Conservation (phyloP, 768 basidiomycete genomes). For the Hemileccinum impolitum region DNA sequence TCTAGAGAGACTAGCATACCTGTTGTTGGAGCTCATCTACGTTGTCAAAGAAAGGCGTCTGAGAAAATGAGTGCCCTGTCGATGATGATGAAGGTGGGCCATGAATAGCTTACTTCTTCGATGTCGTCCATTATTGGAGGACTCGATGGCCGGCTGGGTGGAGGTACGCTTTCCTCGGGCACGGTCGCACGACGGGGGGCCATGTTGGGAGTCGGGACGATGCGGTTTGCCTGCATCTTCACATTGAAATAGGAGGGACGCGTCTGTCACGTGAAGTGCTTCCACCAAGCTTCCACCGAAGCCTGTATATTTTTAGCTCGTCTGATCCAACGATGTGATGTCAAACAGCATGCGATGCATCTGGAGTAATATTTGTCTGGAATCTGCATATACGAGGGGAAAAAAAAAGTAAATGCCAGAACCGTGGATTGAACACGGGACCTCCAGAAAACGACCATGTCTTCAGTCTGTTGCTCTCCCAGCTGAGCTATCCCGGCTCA, state of each 20-base stretch:
- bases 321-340: no score
- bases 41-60: slow-evolving; percentile 68
- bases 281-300: background rate
- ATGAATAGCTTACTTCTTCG: slow-evolving; percentile 36
- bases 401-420: slow-evolving; percentile 37
- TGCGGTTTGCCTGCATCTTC: background rate
- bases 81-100: background rate
- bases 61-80: background rate
- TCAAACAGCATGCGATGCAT: no score
- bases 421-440: slow-evolving; percentile 58
- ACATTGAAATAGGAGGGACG: slow-evolving; percentile 14
- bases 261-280: slow-evolving; percentile 21
- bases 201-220: slow-evolving; percentile 12
- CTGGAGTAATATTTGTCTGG: no score
- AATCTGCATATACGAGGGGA: background rate
- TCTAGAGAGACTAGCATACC: slow-evolving; percentile 36
- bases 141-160: slow-evolving; percentile 26
- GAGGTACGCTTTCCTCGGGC: slow-evolving; percentile 23
- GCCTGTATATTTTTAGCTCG: no score
- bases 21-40: slow-evolving; percentile 87
- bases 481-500: slow-evolving; percentile 65
- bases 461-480: slow-evolving; percentile 77
- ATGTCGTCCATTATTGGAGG: slow-evolving; percentile 33
- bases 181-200: slow-evolving; percentile 28
- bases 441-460: slow-evolving; percentile 39